Evolutionary conservation across 306 rosid species (phyloP).

Genomic region (Fagus crenata): DNA sequence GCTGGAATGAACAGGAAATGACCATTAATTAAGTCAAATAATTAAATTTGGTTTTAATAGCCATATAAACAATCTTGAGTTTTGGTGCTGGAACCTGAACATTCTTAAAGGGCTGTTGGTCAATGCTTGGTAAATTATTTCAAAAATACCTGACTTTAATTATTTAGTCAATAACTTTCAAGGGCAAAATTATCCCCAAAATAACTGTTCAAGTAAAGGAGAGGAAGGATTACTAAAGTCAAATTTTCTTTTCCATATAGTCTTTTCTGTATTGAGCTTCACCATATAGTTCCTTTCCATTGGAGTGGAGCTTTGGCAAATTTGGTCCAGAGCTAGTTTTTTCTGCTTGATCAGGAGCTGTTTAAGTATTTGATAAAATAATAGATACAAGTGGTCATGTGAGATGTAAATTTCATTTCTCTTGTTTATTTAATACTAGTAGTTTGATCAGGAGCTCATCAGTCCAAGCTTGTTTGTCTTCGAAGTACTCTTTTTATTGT

Average conservation of each 20-base stretch:
- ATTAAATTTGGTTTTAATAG: too few relatives aligned
- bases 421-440: not conserved
- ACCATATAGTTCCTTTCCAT: too few relatives aligned
- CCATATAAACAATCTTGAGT: not conserved
- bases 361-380: not conserved
- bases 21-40: too few relatives aligned
- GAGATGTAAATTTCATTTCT: not conserved
- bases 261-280: too few relatives aligned
- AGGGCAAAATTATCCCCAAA: not conserved
- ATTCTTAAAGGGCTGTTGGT: not conserved
- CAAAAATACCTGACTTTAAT: too few relatives aligned
- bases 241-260: too few relatives aligned
- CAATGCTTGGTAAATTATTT: not conserved
- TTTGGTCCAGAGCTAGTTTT: not conserved
- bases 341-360: not conserved
- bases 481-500: not conserved
- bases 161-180: too few relatives aligned
- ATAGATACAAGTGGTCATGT: not conserved
- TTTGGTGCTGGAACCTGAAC: not conserved
- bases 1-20: too few relatives aligned
- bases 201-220: not conserved
- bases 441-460: not conserved
- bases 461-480: not conserved
- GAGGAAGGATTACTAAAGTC: not conserved
- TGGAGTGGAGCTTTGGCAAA: too few relatives aligned